A percentile compares a stretch with the other conserved stretches of the same genome.
Conservation (phyloP, 257 asterid genomes). For the Capsicum chinense region DNA sequence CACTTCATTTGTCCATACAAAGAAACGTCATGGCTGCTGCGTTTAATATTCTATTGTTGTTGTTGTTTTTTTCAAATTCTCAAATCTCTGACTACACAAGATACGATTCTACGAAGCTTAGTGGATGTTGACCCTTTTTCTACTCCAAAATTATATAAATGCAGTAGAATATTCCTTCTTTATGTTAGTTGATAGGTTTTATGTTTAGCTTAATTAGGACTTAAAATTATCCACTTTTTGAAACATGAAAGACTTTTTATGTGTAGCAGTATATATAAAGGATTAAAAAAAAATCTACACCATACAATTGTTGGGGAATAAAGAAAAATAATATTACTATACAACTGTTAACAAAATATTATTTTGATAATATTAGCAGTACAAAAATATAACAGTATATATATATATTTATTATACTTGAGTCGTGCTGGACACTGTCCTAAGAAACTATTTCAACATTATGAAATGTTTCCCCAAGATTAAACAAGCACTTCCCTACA, state of each 20-base stretch:
- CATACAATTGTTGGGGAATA: background rate
- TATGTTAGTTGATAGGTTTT: background rate
- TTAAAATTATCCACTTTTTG: background rate
- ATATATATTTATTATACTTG: no score
- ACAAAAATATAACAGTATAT: no score
- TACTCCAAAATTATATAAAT: background rate
- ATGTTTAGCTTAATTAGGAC: background rate
- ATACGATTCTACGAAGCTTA: background rate
- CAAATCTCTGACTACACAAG: background rate
- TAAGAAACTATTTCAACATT: no score
- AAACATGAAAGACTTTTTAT: background rate
- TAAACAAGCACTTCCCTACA: no score
- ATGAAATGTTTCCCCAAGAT: no score
- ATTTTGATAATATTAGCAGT: no score
- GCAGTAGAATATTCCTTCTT: background rate
- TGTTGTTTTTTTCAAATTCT: background rate
- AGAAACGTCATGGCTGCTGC: slow-evolving; percentile 8
- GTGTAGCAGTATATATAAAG: background rate
- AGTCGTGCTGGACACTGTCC: no score
- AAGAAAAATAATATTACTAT: no score
- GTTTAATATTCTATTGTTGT: background rate
- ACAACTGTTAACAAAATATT: no score
- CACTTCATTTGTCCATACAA: background rate
- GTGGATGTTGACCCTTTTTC: background rate
- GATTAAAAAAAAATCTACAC: background rate